phyloP scores from a whole-genome alignment of 352 stramenopile genomes.

The Lagenidium giganteum region DNA sequence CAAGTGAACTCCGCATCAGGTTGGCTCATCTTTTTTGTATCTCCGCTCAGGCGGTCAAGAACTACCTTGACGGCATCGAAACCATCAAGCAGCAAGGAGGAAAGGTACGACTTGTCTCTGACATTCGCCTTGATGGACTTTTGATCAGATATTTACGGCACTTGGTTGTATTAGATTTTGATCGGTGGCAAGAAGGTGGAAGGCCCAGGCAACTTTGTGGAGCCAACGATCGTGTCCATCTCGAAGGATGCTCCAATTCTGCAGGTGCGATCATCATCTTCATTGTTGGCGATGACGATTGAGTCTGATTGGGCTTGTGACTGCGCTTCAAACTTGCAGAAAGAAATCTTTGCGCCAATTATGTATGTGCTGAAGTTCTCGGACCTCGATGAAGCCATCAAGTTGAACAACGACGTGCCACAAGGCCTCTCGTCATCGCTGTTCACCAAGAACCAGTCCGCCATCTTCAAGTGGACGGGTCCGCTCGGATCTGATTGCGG shows the following conservation, averaged over 20 bases:
- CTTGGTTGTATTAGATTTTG: slow-evolving; percentile 25
- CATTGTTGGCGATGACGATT: not conserved
- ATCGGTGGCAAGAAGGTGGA: slow-evolving; percentile 31
- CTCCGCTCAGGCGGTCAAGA: slow-evolving; percentile 21
- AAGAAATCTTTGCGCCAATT: slow-evolving; percentile 87
- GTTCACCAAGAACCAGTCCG: slow-evolving; percentile 82
- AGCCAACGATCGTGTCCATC: slow-evolving; percentile 46
- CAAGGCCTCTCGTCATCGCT: slow-evolving; percentile 85
- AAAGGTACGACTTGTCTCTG: slow-evolving; percentile 39
- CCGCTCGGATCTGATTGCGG: slow-evolving; percentile 81
- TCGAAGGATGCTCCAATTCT: slow-evolving; percentile 5
- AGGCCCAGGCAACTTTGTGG: slow-evolving; percentile 42
- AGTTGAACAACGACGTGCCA: slow-evolving; percentile 83
- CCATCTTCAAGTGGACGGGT: slow-evolving; percentile 88
- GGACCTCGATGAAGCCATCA: slow-evolving; percentile 84
- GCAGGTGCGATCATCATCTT: slow-evolving; percentile 23
- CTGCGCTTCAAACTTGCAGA: slow-evolving; percentile 23
- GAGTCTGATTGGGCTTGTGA: not conserved
- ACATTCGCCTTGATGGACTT: not conserved
- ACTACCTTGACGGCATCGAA: slow-evolving; percentile 27
- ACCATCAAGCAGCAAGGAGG: slow-evolving; percentile 63
- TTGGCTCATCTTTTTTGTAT: not conserved
- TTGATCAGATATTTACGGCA: not conserved
- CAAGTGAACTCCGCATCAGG: not conserved
- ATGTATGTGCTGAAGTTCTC: slow-evolving; percentile 85